Percentiles rank a stretch among this genome's conserved stretches.
Evolutionary conservation across 2,329 filamentous ascomycete genomes (phyloP).

Genomic region (Dissoconium aciculare): DNA sequence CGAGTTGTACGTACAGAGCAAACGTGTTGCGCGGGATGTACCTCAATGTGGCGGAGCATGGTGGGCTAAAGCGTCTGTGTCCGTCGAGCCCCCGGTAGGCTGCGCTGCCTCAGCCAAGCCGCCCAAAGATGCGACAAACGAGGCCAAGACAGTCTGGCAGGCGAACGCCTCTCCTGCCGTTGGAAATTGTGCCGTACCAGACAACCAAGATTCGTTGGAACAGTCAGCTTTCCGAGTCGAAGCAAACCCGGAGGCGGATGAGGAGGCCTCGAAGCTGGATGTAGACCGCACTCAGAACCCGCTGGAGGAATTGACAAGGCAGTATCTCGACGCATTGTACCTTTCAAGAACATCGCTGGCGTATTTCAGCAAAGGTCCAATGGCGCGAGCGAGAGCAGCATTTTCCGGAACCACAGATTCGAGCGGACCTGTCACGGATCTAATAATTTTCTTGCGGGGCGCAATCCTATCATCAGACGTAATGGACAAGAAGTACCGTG

Average conservation of each 20-base stretch:
- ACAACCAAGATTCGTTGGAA: no score
- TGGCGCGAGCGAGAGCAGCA: constrained; percentile 58
- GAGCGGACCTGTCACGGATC: constrained; percentile 31
- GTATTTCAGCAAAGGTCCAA: constrained; percentile 70
- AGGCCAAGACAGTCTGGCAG: constrained; percentile 23
- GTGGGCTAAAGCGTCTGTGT: no score
- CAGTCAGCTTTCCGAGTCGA: no score
- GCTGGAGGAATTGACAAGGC: constrained; percentile 20
- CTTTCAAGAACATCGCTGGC: constrained; percentile 54
- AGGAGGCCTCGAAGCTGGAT: constrained; percentile 6
- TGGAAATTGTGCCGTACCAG: no score
- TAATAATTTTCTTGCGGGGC: constrained; percentile 51
- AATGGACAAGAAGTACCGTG: constrained; percentile 68
- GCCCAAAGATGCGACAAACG: no score
- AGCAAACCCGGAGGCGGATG: constrained; percentile 12
- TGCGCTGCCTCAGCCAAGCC: no score
- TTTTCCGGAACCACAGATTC: constrained; percentile 50
- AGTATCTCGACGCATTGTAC: constrained; percentile 34
- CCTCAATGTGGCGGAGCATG: no score
- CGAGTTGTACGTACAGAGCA: no score
- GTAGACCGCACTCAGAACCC: no score
- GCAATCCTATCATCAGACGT: constrained; percentile 30
- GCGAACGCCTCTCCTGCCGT: no score
- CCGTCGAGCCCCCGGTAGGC: no score
- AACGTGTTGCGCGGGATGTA: no score